Conservation (phyloP, 768 basidiomycete genomes). For the Pilatotrama ljubarskyi region DNA sequence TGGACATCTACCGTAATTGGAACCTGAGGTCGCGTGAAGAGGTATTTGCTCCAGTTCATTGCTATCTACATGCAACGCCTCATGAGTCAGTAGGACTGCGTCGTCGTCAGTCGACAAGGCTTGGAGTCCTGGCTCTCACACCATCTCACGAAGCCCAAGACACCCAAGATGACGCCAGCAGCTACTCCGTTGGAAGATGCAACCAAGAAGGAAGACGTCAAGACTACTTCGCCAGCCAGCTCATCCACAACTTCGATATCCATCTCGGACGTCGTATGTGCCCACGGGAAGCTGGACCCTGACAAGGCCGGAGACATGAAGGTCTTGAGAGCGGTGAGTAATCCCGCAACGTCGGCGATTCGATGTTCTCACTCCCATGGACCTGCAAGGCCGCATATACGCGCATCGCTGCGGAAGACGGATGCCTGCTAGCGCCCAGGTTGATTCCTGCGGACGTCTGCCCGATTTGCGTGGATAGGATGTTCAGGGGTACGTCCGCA, state of each 20-base stretch:
- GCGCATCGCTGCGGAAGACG: conserved; percentile 40
- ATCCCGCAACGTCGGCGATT: no score
- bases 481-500: conserved; percentile 53
- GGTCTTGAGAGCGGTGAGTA: conserved; percentile 55
- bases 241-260: conserved; percentile 8
- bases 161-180: conserved; percentile 13
- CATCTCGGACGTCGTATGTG: conserved; percentile 56
- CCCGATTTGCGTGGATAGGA: conserved; percentile 51
- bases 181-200: background rate
- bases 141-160: conserved; percentile 34
- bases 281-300: conserved; percentile 65
- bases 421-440: conserved; percentile 49
- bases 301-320: conserved; percentile 63
- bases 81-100: conserved; percentile 44
- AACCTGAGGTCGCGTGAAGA: conserved; percentile 45
- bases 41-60: conserved; percentile 37
- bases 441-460: conserved; percentile 59
- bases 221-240: background rate
- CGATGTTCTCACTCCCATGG: no score
- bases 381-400: conserved; percentile 43
- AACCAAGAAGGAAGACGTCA: background rate
- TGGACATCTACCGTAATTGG: conserved; percentile 67
- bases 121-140: conserved; percentile 63
- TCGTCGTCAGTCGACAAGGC: conserved; percentile 60
- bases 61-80: background rate